These are phyloP conservation scores for Lentinula edodes DNA, from an alignment of 768 basidiomycete species.

Conservation along the genomic window DNA sequence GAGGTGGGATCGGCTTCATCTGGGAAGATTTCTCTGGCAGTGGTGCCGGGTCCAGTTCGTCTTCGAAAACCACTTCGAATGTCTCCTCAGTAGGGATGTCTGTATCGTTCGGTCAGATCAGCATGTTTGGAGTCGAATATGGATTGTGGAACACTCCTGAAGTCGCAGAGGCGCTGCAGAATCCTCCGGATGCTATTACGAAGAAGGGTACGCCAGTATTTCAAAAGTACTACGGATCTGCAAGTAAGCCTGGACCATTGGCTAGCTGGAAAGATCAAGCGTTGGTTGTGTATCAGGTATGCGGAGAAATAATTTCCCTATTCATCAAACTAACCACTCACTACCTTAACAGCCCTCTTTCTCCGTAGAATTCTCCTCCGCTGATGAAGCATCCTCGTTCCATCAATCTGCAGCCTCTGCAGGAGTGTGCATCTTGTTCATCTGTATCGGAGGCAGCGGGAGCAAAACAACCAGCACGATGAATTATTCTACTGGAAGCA, in stretches of 20 bases:
- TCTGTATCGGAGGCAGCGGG: constrained; percentile 1
- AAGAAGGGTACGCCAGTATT: background rate
- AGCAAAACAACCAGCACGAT: background rate
- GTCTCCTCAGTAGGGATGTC: background rate
- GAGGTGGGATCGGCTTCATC: background rate
- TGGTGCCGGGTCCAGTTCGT: background rate
- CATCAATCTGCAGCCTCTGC: background rate
- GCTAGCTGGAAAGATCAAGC: constrained; percentile 4
- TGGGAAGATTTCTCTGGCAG: constrained; percentile 5
- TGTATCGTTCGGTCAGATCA: background rate
- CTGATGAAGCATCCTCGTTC: background rate
- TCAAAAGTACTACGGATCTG: background rate
- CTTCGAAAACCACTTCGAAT: background rate
- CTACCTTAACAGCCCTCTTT: background rate
- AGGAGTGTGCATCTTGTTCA: background rate
- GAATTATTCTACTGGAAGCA: background rate
- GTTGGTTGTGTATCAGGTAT: background rate
- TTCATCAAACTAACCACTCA: background rate
- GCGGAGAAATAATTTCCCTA: background rate
- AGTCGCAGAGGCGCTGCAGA: background rate
- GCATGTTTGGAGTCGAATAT: background rate
- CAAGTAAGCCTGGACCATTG: constrained; percentile 3
- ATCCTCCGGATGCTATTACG: background rate
- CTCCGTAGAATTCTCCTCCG: background rate
- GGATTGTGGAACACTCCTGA: background rate